Conservation (phyloP, 192 early-diverging fungal species). For the Mortierella hygrophila region DNA sequence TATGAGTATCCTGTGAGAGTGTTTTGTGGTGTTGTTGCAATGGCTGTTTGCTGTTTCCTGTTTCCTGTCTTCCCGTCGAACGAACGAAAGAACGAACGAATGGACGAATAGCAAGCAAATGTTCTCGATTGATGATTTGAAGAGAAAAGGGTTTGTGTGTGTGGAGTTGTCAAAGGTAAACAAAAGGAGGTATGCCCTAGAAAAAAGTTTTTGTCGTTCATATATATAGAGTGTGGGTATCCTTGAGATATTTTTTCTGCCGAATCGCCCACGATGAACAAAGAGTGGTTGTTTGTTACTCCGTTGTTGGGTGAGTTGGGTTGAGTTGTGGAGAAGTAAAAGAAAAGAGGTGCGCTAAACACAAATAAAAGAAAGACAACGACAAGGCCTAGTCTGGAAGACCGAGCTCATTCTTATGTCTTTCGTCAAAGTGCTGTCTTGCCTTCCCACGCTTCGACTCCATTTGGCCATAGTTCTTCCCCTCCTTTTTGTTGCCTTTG, state of each 20-base stretch:
- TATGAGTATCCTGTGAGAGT: not conserved
- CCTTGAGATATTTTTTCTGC: not conserved
- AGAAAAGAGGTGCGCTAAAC: not conserved
- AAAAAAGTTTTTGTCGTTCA: not conserved
- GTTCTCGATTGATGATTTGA: not conserved
- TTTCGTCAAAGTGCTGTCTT: not conserved
- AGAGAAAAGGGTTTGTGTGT: not conserved
- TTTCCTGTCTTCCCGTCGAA: not conserved
- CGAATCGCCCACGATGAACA: not conserved
- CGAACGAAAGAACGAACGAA: not conserved
- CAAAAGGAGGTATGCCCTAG: not conserved
- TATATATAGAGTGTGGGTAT: not conserved
- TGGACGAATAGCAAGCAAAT: not conserved
- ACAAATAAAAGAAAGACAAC: no score
- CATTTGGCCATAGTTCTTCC: not conserved
- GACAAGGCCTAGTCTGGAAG: not conserved
- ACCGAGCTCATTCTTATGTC: not conserved
- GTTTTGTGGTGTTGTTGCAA: not conserved
- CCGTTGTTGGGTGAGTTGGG: not conserved
- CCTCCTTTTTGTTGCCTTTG: no score
- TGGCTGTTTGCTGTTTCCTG: not conserved
- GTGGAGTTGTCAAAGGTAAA: not conserved
- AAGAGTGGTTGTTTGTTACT: not conserved
- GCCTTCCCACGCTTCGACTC: conserved; percentile 4
- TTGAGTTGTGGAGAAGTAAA: conserved; percentile 5